Evolutionary conservation across 352 stramenopile genomes (phyloP).

Genomic region (Pythium volutum): DNA sequence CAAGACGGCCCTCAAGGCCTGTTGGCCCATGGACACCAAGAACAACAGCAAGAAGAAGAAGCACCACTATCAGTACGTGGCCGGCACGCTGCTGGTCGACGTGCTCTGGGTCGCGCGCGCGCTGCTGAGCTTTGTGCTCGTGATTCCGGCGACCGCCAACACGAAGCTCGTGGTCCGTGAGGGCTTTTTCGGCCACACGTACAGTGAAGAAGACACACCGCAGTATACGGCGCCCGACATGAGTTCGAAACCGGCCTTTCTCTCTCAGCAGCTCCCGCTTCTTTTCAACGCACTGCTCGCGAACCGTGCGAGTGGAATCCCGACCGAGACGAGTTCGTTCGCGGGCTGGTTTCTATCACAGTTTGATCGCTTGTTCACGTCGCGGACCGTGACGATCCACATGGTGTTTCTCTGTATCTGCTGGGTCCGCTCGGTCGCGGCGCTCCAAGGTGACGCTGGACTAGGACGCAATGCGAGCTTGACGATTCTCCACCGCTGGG

Average conservation of each 20-base stretch:
- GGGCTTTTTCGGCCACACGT: slow-evolving; percentile 9
- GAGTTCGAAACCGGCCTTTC: neutral
- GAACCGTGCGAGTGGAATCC: neutral
- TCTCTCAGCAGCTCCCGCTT: slow-evolving; percentile 14
- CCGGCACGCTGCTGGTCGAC: slow-evolving; percentile 7
- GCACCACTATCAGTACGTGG: neutral
- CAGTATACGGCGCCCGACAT: neutral
- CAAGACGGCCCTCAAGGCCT: no score
- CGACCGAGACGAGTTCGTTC: no score
- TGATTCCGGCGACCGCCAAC: neutral
- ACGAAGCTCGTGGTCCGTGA: neutral
- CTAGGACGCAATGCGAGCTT: neutral
- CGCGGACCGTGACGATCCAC: neutral
- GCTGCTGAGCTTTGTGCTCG: slow-evolving; percentile 3
- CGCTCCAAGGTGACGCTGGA: neutral
- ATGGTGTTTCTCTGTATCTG: slow-evolving; percentile 16
- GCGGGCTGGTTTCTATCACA: neutral
- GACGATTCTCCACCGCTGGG: neutral
- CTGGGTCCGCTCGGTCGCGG: slow-evolving; percentile 7
- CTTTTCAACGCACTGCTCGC: slow-evolving; percentile 10
- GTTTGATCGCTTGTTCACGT: neutral
- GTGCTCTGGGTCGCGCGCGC: slow-evolving; percentile 2
- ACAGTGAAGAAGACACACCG: slow-evolving; percentile 10
- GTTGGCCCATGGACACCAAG: no score
- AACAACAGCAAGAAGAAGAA: neutral